Evolutionary conservation across 2,329 filamentous ascomycete genomes (phyloP).

Genomic region (Venturia aucupariae): DNA sequence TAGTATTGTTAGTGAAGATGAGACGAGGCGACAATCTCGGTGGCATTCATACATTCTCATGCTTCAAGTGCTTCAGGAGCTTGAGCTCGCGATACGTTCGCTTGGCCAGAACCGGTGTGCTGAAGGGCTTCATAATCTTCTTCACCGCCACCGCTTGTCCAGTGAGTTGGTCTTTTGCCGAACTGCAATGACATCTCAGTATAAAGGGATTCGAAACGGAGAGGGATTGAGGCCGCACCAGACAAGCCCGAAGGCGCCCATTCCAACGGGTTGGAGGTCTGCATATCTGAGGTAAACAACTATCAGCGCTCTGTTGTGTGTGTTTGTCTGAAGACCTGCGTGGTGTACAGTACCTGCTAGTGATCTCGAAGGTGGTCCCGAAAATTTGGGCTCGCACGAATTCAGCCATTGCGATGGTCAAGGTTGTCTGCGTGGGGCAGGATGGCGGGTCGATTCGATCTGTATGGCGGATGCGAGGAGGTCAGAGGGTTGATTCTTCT

Average conservation of each 20-base stretch:
- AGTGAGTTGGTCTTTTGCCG: conserved; percentile 94
- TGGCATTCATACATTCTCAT: conserved; percentile 70
- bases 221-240: conserved; percentile 53
- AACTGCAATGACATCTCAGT: conserved; percentile 46
- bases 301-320: conserved; percentile 1
- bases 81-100: conserved; percentile 96
- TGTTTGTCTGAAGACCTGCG: neutral
- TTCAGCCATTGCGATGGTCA: conserved; percentile 71
- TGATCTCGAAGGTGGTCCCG: conserved; percentile 99
- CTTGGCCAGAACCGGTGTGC: conserved; percentile 96
- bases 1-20: conserved; percentile 15
- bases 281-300: conserved; percentile 60
- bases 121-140: conserved; percentile 99
- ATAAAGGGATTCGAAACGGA: neutral
- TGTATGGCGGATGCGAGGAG: conserved; percentile 14
- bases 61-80: conserved; percentile 88
- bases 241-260: conserved; percentile 97
- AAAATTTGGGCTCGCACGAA: conserved; percentile 99
- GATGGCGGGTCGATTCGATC: conserved; percentile 12
- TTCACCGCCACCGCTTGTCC: conserved; percentile 95
- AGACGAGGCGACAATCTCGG: neutral
- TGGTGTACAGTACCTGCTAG: conserved; percentile 62
- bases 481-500: neutral
- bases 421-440: conserved; percentile 12
- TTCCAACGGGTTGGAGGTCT: conserved; percentile 94